Evolutionary conservation across 2,329 filamentous ascomycete genomes (phyloP), one percentile per base, ranked within the genome.

Genomic region (Diaporthe sp.): DNA sequence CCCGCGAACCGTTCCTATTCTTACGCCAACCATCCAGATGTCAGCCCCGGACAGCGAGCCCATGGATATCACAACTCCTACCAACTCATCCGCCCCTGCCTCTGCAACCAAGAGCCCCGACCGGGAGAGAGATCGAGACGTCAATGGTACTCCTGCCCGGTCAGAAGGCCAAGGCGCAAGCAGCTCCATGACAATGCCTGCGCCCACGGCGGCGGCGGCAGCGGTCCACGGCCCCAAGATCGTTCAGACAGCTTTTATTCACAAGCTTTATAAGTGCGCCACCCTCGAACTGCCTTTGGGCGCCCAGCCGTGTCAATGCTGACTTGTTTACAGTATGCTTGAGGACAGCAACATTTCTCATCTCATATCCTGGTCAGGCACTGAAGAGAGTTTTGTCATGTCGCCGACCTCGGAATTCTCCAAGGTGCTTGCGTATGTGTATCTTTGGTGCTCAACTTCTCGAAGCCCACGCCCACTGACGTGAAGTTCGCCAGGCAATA

Each of bases 381-480:
- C 94, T 68, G 95, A 96, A 75, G 97, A 99, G 83, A 98, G 97
- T 85, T 99, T 99, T 83, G 95, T 99, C 81, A 98, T 99, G 95
- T 98, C 96, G 30, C 97, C 97, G 22, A 97, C 96, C 12, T 94
- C 94, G 80, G 97, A 98, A 83, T 99, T 99, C 83, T 98, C 96
- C 77, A 98, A 98, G 89, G 97, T 98, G 71, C 88, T 99, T 81
- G 95, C 97, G 96, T 98, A 90, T 84, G 94, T 92, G 76, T 76
- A 74, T 79, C 69, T 61, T 76, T 75, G 69, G 61, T 52, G 25
- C n/a, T 38, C 40, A 42, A 75, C 77, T 30, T 22, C 15, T 79
- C 77, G 79, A 77, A 76, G 50, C 30, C n/a, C 78, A 35, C 57
- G 28, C 73, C 69, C 61, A 57, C 72, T 76, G 57, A 76, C 61